Base-by-base conservation (phyloP, 1,284 basidiomycete genomes). In the Tilletia indica region DNA sequence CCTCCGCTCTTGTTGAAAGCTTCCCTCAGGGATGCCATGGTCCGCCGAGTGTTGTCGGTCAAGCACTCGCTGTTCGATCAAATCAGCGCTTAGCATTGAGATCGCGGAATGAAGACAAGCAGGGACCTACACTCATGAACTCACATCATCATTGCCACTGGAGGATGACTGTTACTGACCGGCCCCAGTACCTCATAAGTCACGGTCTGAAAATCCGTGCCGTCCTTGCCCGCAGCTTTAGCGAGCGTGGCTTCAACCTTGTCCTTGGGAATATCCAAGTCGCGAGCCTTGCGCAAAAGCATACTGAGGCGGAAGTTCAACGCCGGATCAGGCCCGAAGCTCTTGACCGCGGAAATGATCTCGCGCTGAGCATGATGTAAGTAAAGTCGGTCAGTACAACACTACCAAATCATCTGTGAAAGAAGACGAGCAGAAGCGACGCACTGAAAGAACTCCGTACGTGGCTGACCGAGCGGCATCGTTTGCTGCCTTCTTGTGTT, bases 401-500 rank as follows among this genome's bases (percentile, higher is more conserved):
- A 5, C 61, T 34, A 34, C 61, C 31, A 34, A 12, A 19, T 9
- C 9, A 21, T 21, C 8, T 8, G 21, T 19, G 19, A 9, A 58
- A 9, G 19, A 19, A 58, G 66, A 14, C 51, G 19, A 54, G 56
- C n/a, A 58, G 34, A 21, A 4, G 14, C 25, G 71, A 58, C 73
- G 56, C 3, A 67, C 34, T 21, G 74, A 70, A 31, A 74, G 61
- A n/a, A 75, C 39, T 25, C 70, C 67, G 56, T 72, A 76, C 12
- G 49, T 21, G 11, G 38, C 61, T 25, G 48, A 42, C 31, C 70
- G 66, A 25, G 69, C 68, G 3, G 73, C 58, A 49, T 76, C 74
- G 47, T 74, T 71, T 16, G 72, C 72, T n/a, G 39, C 38, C 63
- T 76, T 76, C 63, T 76, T 76, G 68, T 76, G 74, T 38, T 66